These are phyloP conservation scores for Pulicaria dysenterica DNA, from an alignment of 129 eudicot species.

Conservation along the genomic window DNA sequence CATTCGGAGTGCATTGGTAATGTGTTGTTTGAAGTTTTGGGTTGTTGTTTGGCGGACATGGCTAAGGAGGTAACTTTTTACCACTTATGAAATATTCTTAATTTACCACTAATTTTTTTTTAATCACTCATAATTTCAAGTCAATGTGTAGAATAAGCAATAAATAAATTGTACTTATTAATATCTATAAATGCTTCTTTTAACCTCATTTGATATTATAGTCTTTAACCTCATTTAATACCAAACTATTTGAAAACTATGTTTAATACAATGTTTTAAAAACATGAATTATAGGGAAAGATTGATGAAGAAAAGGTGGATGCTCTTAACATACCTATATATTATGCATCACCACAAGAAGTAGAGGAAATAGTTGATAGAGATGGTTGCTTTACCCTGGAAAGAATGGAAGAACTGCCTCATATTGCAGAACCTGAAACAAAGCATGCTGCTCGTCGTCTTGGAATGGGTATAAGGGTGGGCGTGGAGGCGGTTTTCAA, in stretches of 20 bases:
- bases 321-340: conserved; percentile 37
- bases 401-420: conserved; percentile 32
- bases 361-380: conserved; percentile 22
- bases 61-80: conserved; percentile 36
- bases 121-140: too few relatives aligned
- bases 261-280: too few relatives aligned
- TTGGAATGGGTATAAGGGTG: conserved; percentile 35
- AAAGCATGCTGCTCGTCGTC: conserved; percentile 18
- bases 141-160: too few relatives aligned
- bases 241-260: too few relatives aligned
- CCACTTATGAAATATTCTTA: neutral
- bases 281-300: conserved; percentile 32
- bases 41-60: conserved; percentile 41
- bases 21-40: conserved; percentile 40
- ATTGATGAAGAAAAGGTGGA: conserved; percentile 37
- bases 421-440: conserved; percentile 27
- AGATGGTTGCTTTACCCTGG: conserved; percentile 35
- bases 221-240: too few relatives aligned
- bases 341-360: conserved; percentile 37
- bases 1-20: conserved; percentile 37
- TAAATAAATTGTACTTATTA: too few relatives aligned
- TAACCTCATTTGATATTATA: too few relatives aligned
- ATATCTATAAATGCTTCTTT: too few relatives aligned
- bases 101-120: neutral
- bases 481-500: conserved; percentile 28